Evolutionary conservation across 2,329 filamentous ascomycete genomes (phyloP), one percentile per base, ranked within the genome.

Genomic region (Metarhizium anisopliae): DNA sequence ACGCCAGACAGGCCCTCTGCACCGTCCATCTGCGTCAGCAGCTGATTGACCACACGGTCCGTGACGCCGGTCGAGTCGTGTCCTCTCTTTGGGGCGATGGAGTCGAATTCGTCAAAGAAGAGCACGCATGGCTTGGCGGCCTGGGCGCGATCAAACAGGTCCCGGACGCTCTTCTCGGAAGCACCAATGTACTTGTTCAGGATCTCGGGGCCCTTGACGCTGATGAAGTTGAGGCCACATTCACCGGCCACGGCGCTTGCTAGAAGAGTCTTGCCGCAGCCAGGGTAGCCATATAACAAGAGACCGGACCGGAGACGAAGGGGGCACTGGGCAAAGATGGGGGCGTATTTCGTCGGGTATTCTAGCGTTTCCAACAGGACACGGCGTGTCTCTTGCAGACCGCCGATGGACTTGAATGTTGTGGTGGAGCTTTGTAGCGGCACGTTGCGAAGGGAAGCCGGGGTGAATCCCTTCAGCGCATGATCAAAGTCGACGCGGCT

Each of bases 171-270:
- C 77, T 99, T 99, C 67, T 99, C 94, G 32, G 89, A 95, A 0
- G 94, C 94, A 66, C 94, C 94, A 57, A 99, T 99, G 70, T 99
- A 99, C 73, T 99, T 99, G 78, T 99, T 99, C 55, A 99, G 75
- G 57, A 99, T 97, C 70, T 99, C 95, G 0, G 94, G 94, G 0
- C 94, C 94, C 74, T 99, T 99, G 66, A 99, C 94, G 45, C 87
- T 92, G 71, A 99, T 99, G 72, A 99, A 99, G 71, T 99, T 99
- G 58, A 99, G 84, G 0, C 93, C 93, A 66, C 93, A 97, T 74
- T 99, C 94, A 55, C 93, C 93, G 13, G 95, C 94, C n/a, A 99
- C 93, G 0, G 94, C 94, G 56, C 90, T 95, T 20, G 95, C 94
- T 10, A 99, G 83, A 8, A 99, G 80, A 0, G 94, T 99, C 74